Evolutionary conservation across 805 yeast species (phyloP).

Genomic region (Wickerhamiella nectarea): DNA sequence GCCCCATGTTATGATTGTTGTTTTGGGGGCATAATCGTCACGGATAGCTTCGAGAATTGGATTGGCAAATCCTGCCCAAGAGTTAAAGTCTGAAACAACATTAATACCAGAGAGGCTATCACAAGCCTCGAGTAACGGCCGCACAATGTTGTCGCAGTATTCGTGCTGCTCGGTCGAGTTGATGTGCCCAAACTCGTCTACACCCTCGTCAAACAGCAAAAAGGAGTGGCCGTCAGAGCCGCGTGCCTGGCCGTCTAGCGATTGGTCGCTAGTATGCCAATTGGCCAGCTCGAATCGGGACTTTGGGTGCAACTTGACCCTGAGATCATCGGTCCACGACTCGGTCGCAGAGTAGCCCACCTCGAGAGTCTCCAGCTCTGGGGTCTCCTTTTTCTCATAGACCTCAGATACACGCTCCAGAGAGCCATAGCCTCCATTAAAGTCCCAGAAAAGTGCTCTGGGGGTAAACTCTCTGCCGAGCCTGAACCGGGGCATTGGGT

Average conservation of each 20-base stretch:
- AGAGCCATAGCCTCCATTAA: conserved; percentile 56
- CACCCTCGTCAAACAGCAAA: conserved; percentile 36
- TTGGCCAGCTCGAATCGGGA: conserved; percentile 40
- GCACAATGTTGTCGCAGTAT: conserved; percentile 48
- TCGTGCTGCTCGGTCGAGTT: conserved; percentile 24
- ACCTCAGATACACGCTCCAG: conserved; percentile 17
- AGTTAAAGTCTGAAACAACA: conserved; percentile 49
- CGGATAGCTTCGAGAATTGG: conserved; percentile 39
- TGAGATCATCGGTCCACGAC: conserved; percentile 69
- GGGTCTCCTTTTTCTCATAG: conserved; percentile 8
- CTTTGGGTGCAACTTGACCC: conserved; percentile 50
- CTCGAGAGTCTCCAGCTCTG: neutral
- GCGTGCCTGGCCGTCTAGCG: conserved; percentile 23
- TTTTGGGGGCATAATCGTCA: conserved; percentile 30
- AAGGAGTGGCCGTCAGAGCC: conserved; percentile 23
- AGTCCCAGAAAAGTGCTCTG: conserved; percentile 69
- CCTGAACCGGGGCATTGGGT: conserved; percentile 36
- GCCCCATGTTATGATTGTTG: conserved; percentile 16
- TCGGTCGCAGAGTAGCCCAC: conserved; percentile 10
- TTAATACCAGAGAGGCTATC: conserved; percentile 65
- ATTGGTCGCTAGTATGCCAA: conserved; percentile 39
- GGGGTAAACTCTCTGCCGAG: conserved; percentile 58
- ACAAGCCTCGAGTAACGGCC: conserved; percentile 57
- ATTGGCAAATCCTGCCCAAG: conserved; percentile 71
- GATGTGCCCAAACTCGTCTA: conserved; percentile 37